phyloP scores from a whole-genome alignment of 495 filamentous ascomycete species.

The Penicillium riverlandense region DNA sequence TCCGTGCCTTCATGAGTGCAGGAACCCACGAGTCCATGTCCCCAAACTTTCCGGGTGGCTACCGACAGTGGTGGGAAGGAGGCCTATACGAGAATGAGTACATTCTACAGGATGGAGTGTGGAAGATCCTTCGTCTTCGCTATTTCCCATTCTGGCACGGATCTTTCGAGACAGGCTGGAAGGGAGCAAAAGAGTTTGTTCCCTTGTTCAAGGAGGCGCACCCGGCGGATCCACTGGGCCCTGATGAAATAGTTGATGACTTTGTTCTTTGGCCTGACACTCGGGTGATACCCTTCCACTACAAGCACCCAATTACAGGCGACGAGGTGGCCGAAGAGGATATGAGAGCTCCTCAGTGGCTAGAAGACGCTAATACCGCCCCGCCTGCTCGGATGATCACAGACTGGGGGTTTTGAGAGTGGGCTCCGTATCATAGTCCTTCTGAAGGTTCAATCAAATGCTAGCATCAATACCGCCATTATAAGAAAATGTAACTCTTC shows the following conservation, averaged over 20 bases:
- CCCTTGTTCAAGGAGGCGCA: background rate
- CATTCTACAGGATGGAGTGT: background rate
- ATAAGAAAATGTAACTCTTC: too few species aligned
- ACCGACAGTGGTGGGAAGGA: slow-evolving; percentile 4
- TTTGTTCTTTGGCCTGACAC: slow-evolving; percentile 3
- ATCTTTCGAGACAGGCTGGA: background rate
- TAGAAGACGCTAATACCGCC: too few species aligned
- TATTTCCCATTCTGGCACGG: slow-evolving; percentile 6
- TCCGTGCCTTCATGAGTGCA: background rate
- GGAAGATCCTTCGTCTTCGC: slow-evolving; percentile 3
- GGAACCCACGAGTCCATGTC: slow-evolving; percentile 1
- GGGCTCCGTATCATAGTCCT: too few species aligned
- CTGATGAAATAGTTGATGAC: background rate
- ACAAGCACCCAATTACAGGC: background rate
- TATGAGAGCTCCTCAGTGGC: background rate
- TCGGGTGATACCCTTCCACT: slow-evolving; percentile 2
- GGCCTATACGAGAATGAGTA: slow-evolving; percentile 5
- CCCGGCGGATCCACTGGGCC: background rate
- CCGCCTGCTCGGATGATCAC: too few species aligned
- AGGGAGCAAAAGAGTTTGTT: background rate
- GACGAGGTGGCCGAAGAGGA: background rate
- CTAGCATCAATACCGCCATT: too few species aligned
- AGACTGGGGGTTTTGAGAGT: too few species aligned
- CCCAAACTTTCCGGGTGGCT: background rate
- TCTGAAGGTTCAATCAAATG: too few species aligned